Conservation (phyloP, 2,329 filamentous ascomycete genomes). For the Coniochaeta ligniaria region DNA sequence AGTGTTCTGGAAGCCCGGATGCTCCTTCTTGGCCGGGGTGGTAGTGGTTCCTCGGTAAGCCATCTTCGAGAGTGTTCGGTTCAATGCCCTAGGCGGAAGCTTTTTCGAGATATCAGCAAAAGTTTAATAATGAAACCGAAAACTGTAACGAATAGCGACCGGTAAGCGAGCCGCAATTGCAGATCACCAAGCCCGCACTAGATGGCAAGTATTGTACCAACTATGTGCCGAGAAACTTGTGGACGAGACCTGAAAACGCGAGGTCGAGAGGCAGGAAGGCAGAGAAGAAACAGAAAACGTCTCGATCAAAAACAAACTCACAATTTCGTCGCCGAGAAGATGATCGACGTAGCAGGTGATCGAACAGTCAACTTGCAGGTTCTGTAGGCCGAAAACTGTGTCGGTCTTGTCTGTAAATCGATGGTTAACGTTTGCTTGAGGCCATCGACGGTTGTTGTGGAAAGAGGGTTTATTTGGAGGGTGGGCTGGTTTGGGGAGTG, state of each 20-base stretch:
- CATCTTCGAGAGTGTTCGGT: neutral
- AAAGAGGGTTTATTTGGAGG: neutral
- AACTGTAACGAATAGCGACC: neutral
- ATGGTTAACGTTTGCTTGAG: neutral
- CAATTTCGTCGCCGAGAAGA: neutral
- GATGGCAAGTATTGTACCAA: neutral
- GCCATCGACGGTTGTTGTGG: neutral
- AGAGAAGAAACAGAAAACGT: neutral
- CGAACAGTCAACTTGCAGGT: neutral
- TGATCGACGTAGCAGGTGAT: neutral
- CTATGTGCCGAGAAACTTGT: neutral
- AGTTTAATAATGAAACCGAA: too few species aligned
- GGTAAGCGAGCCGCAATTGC: neutral
- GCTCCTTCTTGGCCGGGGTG: neutral
- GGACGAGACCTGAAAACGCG: neutral
- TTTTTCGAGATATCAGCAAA: neutral
- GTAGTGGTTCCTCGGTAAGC: neutral
- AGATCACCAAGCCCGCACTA: neutral
- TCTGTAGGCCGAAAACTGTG: neutral
- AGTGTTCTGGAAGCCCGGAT: neutral
- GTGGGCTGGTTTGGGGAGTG: neutral
- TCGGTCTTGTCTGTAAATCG: neutral
- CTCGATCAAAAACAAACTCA: neutral
- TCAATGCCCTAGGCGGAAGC: neutral
- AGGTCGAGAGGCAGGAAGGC: neutral